Evolutionary conservation across 495 filamentous ascomycete genomes (phyloP), one percentile per base, ranked within the genome.

Genomic region (Lasiosphaeria ovina): DNA sequence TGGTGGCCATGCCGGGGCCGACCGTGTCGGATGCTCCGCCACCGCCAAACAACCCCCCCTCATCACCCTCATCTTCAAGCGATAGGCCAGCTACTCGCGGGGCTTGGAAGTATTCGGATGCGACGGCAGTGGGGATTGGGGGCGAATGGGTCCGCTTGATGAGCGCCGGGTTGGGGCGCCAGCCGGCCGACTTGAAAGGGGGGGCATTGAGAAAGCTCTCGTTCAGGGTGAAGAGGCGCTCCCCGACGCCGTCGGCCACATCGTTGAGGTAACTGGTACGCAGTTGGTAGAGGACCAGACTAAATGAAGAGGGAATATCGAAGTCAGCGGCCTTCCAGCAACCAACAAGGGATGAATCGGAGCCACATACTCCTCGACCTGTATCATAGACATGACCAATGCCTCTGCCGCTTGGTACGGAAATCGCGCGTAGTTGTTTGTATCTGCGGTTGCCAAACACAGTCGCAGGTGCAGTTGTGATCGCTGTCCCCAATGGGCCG

Each of bases 131-230:
- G 32, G 94, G 94, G 55, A 98, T 98, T 0, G 95, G 94, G 11
- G 94, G 94, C 6, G 93, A 97, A 70, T 98, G 93, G 35, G 91
- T 95, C 57, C 94, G 85, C 71, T 95, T 96, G 66, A 93, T 85
- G 61, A 90, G 85, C 10, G 85, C 77, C 4, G 88, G 81, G 63
- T 89, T 89, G 35, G 88, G 76, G 35, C 87, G 85, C 95, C 95
- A 98, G 66, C 95, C 94, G 49, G 93, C 93, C 36, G 92, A 87
- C 70, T 94, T 93, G 77, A 97, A 98, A 53, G 91, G 91, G n/a
- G 92, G 90, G 31, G 91, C 88, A 69, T 97, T 98, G 60, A 98
- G 84, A 59, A 97, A 86, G 61, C 87, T 81, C 65, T 92, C 87
- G 72, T 98, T 93, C 61, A 98, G 85, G 44, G 89, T 94, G 69